Evolutionary conservation across 345 rosid species (phyloP), one percentile per base, ranked within the genome.

Genomic region (Eucalyptus guilfoylei): DNA sequence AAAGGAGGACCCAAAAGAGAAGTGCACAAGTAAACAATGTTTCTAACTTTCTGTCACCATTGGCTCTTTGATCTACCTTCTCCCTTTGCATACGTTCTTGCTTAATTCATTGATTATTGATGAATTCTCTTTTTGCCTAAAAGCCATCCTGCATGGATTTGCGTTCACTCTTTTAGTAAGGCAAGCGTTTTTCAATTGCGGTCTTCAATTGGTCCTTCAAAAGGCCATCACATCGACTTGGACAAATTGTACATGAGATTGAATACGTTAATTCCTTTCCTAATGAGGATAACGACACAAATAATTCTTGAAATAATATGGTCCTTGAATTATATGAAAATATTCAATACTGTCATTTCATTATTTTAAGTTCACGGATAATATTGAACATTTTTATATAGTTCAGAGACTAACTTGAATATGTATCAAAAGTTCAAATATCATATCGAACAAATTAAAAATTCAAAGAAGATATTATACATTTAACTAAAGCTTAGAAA

Each of bases 391-490:
- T 52, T 16, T 52, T 52, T 2, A 52, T 52, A 6, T 37, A 37
- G 40, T 37, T 37, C 40, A 37, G 9, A 19, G 2, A 52, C 4
- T 52, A 52, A 52, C 21, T 52, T 52, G 23, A 52, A 52, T 6
- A 17, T 16, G 55, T 52, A 52, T 17, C 0, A 17, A 52, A 52
- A 52, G 24, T 52, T 52, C 21, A 52, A 16, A 17, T 4, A 52
- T 16, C 9, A 52, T 19, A 19, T 52, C 23, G 2, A 52, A 16
- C 1, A 52, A 1, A 52, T 52, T 52, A 52, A 52, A 52, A 52
- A 19, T 52, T 52, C 0, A 52, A 2, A 4, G 0, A 19, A 52
- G 4, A 52, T 2, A 52, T 52, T 52, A 19, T 19, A 17, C 1
- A 52, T 16, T 16, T 0, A 3, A 52, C 55, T 52, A 52, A 16